Evolutionary conservation across 495 filamentous ascomycete genomes (phyloP), one percentile per base, ranked within the genome.

Genomic region (Hyaloscypha variabilis): DNA sequence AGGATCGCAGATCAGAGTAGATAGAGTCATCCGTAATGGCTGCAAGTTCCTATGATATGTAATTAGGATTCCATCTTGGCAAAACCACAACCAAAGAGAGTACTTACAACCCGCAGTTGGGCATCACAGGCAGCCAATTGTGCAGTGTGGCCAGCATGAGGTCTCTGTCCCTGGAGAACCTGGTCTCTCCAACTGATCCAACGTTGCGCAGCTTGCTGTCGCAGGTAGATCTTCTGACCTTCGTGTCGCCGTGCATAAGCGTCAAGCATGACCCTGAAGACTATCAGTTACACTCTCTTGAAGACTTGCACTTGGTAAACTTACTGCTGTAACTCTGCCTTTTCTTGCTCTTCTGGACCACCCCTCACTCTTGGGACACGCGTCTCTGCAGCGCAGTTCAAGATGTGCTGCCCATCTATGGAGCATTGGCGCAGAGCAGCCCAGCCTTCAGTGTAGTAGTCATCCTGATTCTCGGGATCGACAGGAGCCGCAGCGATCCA

Each of bases 171-270:
- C 67, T 86, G 82, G 28, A 94, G 80, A 52, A 92, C 79, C 39
- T 80, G 78, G 23, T 88, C 82, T 46, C 93, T 85, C 70, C 88
- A 85, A 67, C 91, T 88, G 68, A 91, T 78, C 93, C 93, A 97
- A 73, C 91, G 83, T 70, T 87, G 85, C 23, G 88, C 91, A 17
- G 92, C 91, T 5, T 85, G 85, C 49, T 91, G 89, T 29, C 90
- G 88, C 21, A 94, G 83, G 69, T 94, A 94, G 65, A 93, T 92
- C 75, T 89, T 91, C 74, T 95, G 92, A 39, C 85, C 91, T 75
- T 91, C 89, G 81, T 96, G 93, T 58, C 93, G 86, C 59, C 93
- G 87, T 21, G 90, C 83, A 69, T 85, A 88, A 49, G 91, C 88
- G 67, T 97, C 93, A 53, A 91, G 81, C 53, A 92, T 85, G 60